Percentiles rank a stretch among this genome's conserved stretches.
phyloP scores from a whole-genome alignment of 73 alveolate species.

The Effrenium voratum region DNA sequence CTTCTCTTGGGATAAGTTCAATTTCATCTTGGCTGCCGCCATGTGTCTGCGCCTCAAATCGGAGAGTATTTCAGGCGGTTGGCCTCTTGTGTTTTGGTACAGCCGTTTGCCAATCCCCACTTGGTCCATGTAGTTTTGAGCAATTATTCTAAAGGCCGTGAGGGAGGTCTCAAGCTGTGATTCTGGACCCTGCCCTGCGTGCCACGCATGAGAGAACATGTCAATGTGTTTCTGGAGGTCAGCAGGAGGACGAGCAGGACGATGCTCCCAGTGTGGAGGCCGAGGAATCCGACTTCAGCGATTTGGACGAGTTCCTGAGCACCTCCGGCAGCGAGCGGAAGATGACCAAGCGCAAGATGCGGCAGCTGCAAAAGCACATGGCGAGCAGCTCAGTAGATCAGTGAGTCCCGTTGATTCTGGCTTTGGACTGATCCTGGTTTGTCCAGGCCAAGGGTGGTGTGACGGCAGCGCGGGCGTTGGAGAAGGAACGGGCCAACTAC shows the following conservation, averaged over 20 bases:
- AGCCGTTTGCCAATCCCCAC: too few species aligned
- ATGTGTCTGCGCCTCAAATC: too few species aligned
- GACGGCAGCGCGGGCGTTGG: slow-evolving; percentile 76
- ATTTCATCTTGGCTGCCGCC: too few species aligned
- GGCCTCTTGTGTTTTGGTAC: too few species aligned
- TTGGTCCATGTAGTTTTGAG: too few species aligned
- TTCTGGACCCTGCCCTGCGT: too few species aligned
- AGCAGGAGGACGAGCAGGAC: background rate
- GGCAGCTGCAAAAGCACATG: slow-evolving; percentile 85
- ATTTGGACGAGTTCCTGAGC: slow-evolving; percentile 54
- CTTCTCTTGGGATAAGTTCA: too few species aligned
- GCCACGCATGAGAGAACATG: too few species aligned
- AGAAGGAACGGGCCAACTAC: slow-evolving; percentile 54
- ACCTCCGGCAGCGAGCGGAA: slow-evolving; percentile 39
- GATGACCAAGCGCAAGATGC: slow-evolving; percentile 92
- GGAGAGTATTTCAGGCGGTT: too few species aligned
- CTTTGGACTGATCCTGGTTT: background rate
- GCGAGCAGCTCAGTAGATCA: background rate
- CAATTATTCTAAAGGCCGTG: too few species aligned
- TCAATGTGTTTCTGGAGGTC: background rate
- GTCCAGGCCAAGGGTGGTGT: slow-evolving; percentile 78
- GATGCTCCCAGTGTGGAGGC: background rate
- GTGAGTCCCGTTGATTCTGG: background rate
- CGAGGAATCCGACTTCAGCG: slow-evolving; percentile 89
- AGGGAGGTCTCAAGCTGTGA: too few species aligned